These are phyloP conservation scores for Suhomyces sp. DNA, from an alignment of 805 yeast species.

Conservation along the genomic window DNA sequence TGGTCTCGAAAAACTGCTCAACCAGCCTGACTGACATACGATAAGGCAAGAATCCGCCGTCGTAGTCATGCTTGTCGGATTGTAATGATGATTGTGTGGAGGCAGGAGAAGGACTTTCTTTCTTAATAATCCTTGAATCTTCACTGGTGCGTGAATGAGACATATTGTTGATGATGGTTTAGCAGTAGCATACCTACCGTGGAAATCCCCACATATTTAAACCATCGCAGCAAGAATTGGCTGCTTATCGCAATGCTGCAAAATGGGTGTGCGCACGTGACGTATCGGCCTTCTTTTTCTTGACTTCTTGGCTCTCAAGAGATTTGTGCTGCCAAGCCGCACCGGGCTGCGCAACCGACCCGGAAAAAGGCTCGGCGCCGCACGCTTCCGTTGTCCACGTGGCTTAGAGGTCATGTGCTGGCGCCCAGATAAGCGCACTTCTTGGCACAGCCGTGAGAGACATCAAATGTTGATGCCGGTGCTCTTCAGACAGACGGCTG, in stretches of 20 bases:
- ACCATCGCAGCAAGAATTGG: neutral
- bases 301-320: constrained; percentile 1
- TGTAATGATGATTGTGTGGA: neutral
- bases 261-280: neutral
- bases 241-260: neutral
- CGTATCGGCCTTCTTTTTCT: neutral
- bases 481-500: neutral
- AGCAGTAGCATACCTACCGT: neutral
- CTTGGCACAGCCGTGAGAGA: neutral
- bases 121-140: neutral
- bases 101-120: neutral
- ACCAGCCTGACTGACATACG: constrained; percentile 35
- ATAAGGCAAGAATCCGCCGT: constrained; percentile 12
- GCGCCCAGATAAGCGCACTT: neutral
- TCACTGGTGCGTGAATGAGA: neutral
- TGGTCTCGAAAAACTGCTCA: constrained; percentile 38
- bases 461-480: neutral
- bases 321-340: constrained; percentile 2
- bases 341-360: neutral
- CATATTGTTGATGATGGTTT: neutral
- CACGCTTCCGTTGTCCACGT: neutral
- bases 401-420: neutral
- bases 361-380: constrained; percentile 3
- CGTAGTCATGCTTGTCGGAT: neutral
- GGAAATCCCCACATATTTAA: constrained; percentile 1